phyloP scores from a whole-genome alignment of 305 asterid genomes.

The Rubia balearica region DNA sequence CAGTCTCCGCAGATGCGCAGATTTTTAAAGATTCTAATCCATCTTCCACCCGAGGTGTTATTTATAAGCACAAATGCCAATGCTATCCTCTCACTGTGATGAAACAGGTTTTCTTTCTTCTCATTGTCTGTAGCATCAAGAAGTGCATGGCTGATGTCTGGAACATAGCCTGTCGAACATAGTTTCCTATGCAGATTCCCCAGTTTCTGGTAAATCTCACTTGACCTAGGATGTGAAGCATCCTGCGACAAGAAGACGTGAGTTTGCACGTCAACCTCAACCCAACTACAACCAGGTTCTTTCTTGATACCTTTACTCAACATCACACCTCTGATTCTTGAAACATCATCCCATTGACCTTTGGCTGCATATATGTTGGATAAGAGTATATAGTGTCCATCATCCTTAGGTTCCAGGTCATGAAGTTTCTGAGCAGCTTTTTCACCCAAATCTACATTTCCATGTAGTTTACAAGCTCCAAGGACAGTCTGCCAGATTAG shows the following conservation, averaged over 20 bases:
- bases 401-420: constrained; percentile 44
- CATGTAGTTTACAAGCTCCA: constrained; percentile 63
- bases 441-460: constrained; percentile 70
- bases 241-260: constrained; percentile 76
- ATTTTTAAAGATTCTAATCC: constrained; percentile 70
- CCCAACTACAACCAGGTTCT: constrained; percentile 93
- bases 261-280: constrained; percentile 47
- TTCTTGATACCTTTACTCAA: constrained; percentile 55
- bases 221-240: constrained; percentile 54
- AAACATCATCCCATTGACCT: constrained; percentile 69
- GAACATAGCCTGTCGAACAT: constrained; percentile 47
- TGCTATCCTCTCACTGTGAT: constrained; percentile 91
- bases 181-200: constrained; percentile 43
- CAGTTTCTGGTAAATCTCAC: constrained; percentile 47
- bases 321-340: constrained; percentile 54
- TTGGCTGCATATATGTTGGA: constrained; percentile 63
- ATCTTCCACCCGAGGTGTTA: constrained; percentile 23
- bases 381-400: constrained; percentile 56
- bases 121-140: constrained; percentile 48
- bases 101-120: constrained; percentile 46
- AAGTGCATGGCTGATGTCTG: constrained; percentile 46
- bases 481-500: constrained; percentile 74
- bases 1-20: constrained; percentile 85
- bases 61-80: constrained; percentile 60
- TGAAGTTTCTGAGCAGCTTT: constrained; percentile 59